These are phyloP conservation scores for Fomes fomentarius DNA, from an alignment of 1,284 basidiomycete species.

Conservation along the genomic window DNA sequence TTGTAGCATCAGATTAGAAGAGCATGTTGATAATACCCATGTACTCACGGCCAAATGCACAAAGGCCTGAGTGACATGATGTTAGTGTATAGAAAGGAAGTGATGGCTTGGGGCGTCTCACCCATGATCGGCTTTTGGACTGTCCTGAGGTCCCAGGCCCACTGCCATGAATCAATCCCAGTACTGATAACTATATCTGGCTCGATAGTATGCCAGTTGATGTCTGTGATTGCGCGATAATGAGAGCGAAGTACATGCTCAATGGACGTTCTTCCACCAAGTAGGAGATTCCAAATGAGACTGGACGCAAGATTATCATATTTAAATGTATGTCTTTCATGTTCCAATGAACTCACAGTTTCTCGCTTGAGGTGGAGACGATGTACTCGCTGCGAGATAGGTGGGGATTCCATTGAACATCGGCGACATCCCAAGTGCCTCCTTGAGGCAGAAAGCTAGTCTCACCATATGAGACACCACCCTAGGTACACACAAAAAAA, in stretches of 20 bases:
- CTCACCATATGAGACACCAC: slow-evolving; percentile 58
- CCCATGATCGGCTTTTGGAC: slow-evolving; percentile 70
- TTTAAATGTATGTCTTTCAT: neutral
- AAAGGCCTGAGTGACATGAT: slow-evolving; percentile 49
- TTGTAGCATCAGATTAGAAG: neutral
- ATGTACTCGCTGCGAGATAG: slow-evolving; percentile 85
- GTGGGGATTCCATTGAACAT: slow-evolving; percentile 97
- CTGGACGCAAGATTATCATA: slow-evolving; percentile 28
- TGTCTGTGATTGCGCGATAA: slow-evolving; percentile 92
- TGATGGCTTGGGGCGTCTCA: no score
- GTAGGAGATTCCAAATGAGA: slow-evolving; percentile 91
- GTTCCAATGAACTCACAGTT: slow-evolving; percentile 57
- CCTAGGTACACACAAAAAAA: slow-evolving; percentile 40
- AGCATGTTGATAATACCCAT: neutral
- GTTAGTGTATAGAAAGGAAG: no score
- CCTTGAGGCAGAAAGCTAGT: slow-evolving; percentile 86
- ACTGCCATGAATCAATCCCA: slow-evolving; percentile 82
- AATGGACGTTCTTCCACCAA: slow-evolving; percentile 75
- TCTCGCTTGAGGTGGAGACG: slow-evolving; percentile 94
- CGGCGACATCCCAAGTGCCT: slow-evolving; percentile 96
- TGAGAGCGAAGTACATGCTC: slow-evolving; percentile 84
- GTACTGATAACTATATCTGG: slow-evolving; percentile 78
- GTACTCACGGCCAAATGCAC: slow-evolving; percentile 74
- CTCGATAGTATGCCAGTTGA: slow-evolving; percentile 92
- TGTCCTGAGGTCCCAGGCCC: slow-evolving; percentile 84